Evolutionary conservation across 108 stramenopile genomes (phyloP), one percentile per base, ranked within the genome.

Genomic region (Stephanodiscus triporus): DNA sequence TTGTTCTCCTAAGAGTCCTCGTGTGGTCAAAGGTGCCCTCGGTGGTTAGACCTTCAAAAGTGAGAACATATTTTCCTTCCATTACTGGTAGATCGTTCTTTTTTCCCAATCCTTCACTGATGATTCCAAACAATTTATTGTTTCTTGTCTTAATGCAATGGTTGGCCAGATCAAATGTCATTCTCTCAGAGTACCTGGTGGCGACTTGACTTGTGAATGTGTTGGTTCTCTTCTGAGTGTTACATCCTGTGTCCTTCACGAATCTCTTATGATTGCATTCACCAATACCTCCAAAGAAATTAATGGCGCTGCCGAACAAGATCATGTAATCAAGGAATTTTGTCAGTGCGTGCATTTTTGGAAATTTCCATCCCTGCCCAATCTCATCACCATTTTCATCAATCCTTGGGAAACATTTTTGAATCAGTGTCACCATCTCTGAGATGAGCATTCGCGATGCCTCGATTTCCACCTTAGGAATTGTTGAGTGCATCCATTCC

Each of bases 181-280:
- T 53, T 1, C 14, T 20, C 8, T 53, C 51, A 53, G 1, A 20
- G 19, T 53, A 53, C 6, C 51, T 19, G 0, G 20, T 22, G 0
- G 51, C 51, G 0, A 53, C 51, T 8, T 53, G 51, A 5, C 6
- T 7, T 6, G 51, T 53, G 23, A 53, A 53, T 6, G 6, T 24
- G 7, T 53, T 4, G 23, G 8, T 24, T 53, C 51, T 22, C 4
- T 24, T 24, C 51, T 53, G 51, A n/a, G 51, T 53, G 19, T 53
- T 53, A 53, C 3, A 24, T 4, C 23, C 51, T 6, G 51, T 24
- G 6, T 9, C 7, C 19, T 53, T 53, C 19, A 53, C 51, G 8
- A 53, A 53, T 53, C 20, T 53, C 24, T 53, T 53, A 20, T 53
- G 51, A 10, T 53, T 53, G 51, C 51, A 53, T 53, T 53, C 51